Evolutionary conservation across 208 protist species (phyloP).

Genomic region (Trypanosoma platydactyli): DNA sequence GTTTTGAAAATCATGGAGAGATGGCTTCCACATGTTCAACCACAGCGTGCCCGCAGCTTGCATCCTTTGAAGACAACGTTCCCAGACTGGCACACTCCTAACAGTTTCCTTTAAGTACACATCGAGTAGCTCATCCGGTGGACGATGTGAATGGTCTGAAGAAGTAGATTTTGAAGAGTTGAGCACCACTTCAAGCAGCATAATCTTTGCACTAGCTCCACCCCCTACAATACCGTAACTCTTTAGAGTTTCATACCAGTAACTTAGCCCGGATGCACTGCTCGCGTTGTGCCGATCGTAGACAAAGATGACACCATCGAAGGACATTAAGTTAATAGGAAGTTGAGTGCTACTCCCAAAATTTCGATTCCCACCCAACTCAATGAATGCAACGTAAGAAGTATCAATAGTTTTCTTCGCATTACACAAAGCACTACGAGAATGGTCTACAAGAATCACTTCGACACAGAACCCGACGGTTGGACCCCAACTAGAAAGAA

Average conservation of each 20-base stretch:
- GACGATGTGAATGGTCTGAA: neutral
- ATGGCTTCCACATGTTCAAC: neutral
- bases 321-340: slow-evolving; percentile 46
- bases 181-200: slow-evolving; percentile 25
- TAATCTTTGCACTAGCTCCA: slow-evolving; percentile 16
- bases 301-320: slow-evolving; percentile 79
- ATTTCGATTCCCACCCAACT: slow-evolving; percentile 69
- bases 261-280: slow-evolving; percentile 50
- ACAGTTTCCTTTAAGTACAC: slow-evolving; percentile 16
- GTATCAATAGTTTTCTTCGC: neutral
- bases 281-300: slow-evolving; percentile 62
- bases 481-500: slow-evolving; percentile 30
- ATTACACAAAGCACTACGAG: neutral
- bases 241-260: slow-evolving; percentile 53
- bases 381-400: slow-evolving; percentile 61
- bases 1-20: slow-evolving; percentile 21
- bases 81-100: slow-evolving; percentile 5
- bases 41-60: neutral
- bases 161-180: slow-evolving; percentile 15
- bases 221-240: slow-evolving; percentile 27
- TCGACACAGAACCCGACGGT: slow-evolving; percentile 64
- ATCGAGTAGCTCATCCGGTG: slow-evolving; percentile 31
- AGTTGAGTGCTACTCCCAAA: slow-evolving; percentile 46
- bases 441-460: slow-evolving; percentile 29
- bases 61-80: neutral